Percentiles rank a stretch among this genome's conserved stretches.
phyloP scores from a whole-genome alignment of 768 basidiomycete genomes.

The Leccinellum rugosiceps region DNA sequence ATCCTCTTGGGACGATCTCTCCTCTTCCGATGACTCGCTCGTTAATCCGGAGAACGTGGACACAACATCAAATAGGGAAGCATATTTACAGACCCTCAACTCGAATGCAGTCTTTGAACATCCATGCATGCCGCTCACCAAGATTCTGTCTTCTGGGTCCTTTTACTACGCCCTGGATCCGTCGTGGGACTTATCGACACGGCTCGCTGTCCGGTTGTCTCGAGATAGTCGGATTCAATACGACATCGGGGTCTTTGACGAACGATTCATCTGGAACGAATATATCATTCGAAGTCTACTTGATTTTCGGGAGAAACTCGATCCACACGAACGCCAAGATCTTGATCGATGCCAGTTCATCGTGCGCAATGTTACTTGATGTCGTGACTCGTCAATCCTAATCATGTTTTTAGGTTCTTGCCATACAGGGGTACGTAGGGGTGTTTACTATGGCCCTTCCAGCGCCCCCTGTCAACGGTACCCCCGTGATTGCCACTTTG shows the following conservation, averaged over 20 bases:
- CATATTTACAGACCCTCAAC: conserved; percentile 40
- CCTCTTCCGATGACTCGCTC: conserved; percentile 48
- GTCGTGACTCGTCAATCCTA: conserved; percentile 6
- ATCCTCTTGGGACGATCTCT: conserved; percentile 77
- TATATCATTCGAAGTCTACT: conserved; percentile 84
- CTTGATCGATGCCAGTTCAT: conserved; percentile 85
- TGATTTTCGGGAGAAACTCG: conserved; percentile 81
- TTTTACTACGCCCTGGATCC: conserved; percentile 90
- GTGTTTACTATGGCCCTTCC: conserved; percentile 75
- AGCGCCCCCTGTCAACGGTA: conserved; percentile 70
- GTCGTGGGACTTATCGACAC: conserved; percentile 86
- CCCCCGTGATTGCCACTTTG: conserved; percentile 69
- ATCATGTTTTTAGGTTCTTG: conserved; percentile 56
- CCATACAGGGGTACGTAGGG: conserved; percentile 93
- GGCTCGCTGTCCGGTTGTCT: conserved; percentile 67
- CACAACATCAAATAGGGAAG: conserved; percentile 39
- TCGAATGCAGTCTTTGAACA: conserved; percentile 70
- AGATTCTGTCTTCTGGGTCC: conserved; percentile 86
- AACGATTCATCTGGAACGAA: conserved; percentile 93
- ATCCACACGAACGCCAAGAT: conserved; percentile 62
- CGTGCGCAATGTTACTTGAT: conserved; percentile 43
- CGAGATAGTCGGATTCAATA: conserved; percentile 42
- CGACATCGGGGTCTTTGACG: conserved; percentile 67
- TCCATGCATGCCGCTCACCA: conserved; percentile 85
- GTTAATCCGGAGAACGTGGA: conserved; percentile 59